Conservation (phyloP, 2,329 filamentous ascomycete species). For the Akanthomyces muscarius region DNA sequence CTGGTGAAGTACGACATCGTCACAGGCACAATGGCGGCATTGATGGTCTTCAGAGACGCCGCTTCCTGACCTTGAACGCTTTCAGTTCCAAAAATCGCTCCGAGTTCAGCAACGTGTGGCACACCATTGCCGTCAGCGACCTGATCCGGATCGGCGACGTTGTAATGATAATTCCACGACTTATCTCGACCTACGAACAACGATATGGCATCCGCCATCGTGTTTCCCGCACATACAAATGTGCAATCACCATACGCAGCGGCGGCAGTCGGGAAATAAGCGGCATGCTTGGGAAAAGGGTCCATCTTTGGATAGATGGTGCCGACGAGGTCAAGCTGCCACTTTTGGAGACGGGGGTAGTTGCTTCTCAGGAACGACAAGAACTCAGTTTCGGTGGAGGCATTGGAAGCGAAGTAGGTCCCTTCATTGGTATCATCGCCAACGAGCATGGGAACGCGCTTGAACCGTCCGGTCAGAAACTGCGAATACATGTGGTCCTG, state of each 20-base stretch:
- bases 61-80: slow-evolving; percentile 22
- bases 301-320: slow-evolving; percentile 36
- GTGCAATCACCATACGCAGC: slow-evolving; percentile 43
- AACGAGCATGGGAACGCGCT: slow-evolving; percentile 43
- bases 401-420: slow-evolving; percentile 40
- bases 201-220: slow-evolving; percentile 26
- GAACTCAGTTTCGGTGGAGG: slow-evolving; percentile 32
- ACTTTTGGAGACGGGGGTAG: slow-evolving; percentile 39
- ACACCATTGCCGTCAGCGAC: slow-evolving; percentile 40
- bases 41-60: slow-evolving; percentile 41
- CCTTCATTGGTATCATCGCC: slow-evolving; percentile 35
- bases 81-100: slow-evolving; percentile 46
- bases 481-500: slow-evolving; percentile 39
- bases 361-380: slow-evolving; percentile 42
- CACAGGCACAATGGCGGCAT: slow-evolving; percentile 41
- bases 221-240: slow-evolving; percentile 42
- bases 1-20: slow-evolving; percentile 49
- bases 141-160: slow-evolving; percentile 40
- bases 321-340: slow-evolving; percentile 34
- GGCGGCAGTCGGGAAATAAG: slow-evolving; percentile 42
- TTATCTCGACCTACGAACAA: slow-evolving; percentile 17
- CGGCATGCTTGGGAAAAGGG: slow-evolving; percentile 34
- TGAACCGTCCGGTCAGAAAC: slow-evolving; percentile 37
- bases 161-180: slow-evolving; percentile 47
- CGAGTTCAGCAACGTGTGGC: slow-evolving; percentile 44